Percentiles rank a stretch among this genome's conserved stretches.
Conservation (phyloP, 768 basidiomycete species). For the Pleurotus tuoliensis region DNA sequence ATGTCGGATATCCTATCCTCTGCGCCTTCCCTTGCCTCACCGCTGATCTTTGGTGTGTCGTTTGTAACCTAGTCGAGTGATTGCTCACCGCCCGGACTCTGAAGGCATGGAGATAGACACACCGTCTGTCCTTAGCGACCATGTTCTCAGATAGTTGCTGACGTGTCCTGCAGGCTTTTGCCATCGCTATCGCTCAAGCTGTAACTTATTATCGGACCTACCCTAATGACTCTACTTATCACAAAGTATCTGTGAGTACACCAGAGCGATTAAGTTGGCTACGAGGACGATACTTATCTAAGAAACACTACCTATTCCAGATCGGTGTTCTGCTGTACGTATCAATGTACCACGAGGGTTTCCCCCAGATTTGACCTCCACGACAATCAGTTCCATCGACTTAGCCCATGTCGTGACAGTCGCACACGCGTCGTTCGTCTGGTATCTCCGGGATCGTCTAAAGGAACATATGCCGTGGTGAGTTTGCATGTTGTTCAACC, state of each 20-base stretch:
- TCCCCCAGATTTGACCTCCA: too few species aligned
- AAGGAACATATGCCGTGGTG: neutral
- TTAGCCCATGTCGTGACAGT: neutral
- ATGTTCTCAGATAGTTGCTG: too few species aligned
- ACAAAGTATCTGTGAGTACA: neutral
- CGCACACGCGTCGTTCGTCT: neutral
- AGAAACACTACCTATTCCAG: too few species aligned
- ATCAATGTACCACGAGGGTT: too few species aligned
- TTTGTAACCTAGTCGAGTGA: neutral
- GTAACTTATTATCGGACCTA: neutral
- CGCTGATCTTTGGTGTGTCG: neutral
- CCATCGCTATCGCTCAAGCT: neutral
- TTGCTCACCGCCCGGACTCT: neutral
- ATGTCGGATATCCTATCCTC: neutral
- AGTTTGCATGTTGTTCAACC: neutral
- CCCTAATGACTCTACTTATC: neutral
- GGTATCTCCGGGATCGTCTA: neutral
- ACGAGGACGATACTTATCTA: too few species aligned
- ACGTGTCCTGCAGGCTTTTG: neutral
- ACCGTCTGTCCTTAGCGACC: neutral
- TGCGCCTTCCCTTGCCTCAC: neutral
- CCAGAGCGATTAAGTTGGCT: too few species aligned
- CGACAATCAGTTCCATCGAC: too few species aligned
- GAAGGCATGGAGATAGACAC: neutral
- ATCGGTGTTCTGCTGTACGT: too few species aligned